These are phyloP conservation scores for Cynara cardunculus DNA, from an alignment of 129 eudicot species.

Conservation along the genomic window DNA sequence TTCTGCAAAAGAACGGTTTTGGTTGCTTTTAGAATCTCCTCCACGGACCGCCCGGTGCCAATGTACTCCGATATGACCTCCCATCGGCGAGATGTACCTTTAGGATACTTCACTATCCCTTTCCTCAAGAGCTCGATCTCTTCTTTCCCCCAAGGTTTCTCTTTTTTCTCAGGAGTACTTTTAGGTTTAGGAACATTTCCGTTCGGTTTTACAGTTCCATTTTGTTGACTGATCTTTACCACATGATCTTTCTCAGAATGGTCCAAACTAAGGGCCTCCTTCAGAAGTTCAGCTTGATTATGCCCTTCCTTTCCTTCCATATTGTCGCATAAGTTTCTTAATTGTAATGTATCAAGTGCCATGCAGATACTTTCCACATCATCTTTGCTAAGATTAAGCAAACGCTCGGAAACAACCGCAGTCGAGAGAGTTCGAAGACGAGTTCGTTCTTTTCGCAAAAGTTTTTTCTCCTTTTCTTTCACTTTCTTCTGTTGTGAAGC, in stretches of 20 bases:
- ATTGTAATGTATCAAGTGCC: slow-evolving; percentile 60
- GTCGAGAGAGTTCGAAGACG: slow-evolving; percentile 75
- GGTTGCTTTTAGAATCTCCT: slow-evolving; percentile 93
- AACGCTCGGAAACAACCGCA: slow-evolving; percentile 41
- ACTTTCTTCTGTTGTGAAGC: slow-evolving; percentile 69
- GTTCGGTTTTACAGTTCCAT: slow-evolving; percentile 41
- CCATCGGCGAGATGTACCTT: slow-evolving; percentile 98
- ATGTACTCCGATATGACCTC: slow-evolving; percentile 91
- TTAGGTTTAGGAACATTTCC: slow-evolving; percentile 27
- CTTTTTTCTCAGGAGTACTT: slow-evolving; percentile 44
- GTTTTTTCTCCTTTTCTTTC: slow-evolving; percentile 86
- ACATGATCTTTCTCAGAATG: slow-evolving; percentile 32
- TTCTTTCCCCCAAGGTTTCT: slow-evolving; percentile 88
- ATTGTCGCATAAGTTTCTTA: slow-evolving; percentile 60
- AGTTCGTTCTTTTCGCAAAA: slow-evolving; percentile 71
- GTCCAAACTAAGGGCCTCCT: slow-evolving; percentile 40
- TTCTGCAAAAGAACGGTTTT: slow-evolving; percentile 90
- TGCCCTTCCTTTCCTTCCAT: slow-evolving; percentile 56
- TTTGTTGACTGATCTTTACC: slow-evolving; percentile 36
- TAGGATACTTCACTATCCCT: slow-evolving; percentile 76
- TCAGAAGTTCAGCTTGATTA: slow-evolving; percentile 52
- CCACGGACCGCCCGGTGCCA: slow-evolving; percentile 82
- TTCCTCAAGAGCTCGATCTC: slow-evolving; percentile 87
- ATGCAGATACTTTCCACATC: slow-evolving; percentile 68
- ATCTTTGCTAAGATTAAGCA: slow-evolving; percentile 50